A percentile compares a stretch with the other conserved stretches of the same genome.
Conservation (phyloP, 176 grass and related monocot genomes). For the Areca catechu region DNA sequence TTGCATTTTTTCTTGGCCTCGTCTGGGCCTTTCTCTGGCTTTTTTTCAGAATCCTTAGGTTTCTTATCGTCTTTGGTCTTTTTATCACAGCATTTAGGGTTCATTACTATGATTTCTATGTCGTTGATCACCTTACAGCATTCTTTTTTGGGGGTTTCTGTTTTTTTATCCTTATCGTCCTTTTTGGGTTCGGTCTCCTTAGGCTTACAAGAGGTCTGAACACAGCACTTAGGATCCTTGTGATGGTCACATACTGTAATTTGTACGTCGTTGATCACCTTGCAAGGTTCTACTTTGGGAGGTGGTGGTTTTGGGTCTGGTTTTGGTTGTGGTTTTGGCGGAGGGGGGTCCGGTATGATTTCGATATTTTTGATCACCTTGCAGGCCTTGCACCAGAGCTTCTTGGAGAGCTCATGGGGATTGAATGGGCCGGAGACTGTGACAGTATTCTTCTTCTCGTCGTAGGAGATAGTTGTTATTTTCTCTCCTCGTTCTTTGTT, state of each 20-base stretch:
- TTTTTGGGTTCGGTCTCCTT: constrained; percentile 12
- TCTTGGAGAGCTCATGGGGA: constrained; percentile 16
- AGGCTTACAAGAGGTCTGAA: no score
- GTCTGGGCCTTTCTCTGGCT: no score
- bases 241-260: constrained; percentile 22
- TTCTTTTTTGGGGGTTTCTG: no score
- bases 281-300: constrained; percentile 10
- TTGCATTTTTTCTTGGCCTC: no score
- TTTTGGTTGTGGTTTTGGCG: not conserved
- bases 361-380: constrained; percentile 32
- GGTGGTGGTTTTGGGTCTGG: no score
- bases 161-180: no score
- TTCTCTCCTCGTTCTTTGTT: constrained; percentile 22
- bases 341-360: not conserved
- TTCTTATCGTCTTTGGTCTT: no score
- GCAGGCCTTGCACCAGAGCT: constrained; percentile 37
- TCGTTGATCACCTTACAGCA: no score
- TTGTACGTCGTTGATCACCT: constrained; percentile 33
- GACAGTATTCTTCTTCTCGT: constrained; percentile 22
- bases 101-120: no score
- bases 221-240: not conserved
- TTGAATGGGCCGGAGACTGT: constrained; percentile 25
- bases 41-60: no score
- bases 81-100: no score
- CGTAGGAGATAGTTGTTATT: constrained; percentile 20